A percentile compares a stretch with the other conserved stretches of the same genome.
Evolutionary conservation across 1,139 yeast species (phyloP).

Genomic region (Hyphopichia wangnamkhiaoensis): DNA sequence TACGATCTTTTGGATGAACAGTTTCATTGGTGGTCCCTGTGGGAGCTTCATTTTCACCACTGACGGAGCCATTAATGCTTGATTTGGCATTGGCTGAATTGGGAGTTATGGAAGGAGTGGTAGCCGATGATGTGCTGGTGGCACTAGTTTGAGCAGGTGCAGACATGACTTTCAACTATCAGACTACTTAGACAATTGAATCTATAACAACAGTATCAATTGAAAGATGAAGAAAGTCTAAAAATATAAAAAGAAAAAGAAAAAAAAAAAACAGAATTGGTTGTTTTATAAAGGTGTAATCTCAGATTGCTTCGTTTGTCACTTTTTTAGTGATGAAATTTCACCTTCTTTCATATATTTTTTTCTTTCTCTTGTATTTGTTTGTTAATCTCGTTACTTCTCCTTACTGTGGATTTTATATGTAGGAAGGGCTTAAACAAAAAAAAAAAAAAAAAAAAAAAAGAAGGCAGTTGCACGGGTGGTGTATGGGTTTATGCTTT

Average conservation of each 20-base stretch:
- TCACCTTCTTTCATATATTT: neutral
- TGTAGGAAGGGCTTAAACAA: too few species aligned
- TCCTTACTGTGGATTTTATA: too few species aligned
- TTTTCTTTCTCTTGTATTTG: neutral
- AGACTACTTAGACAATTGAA: too few species aligned
- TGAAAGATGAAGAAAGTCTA: too few species aligned
- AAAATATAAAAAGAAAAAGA: neutral
- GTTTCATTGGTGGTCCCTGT: constrained; percentile 21
- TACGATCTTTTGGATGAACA: constrained; percentile 25
- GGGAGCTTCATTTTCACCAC: constrained; percentile 2
- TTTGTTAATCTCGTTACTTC: too few species aligned
- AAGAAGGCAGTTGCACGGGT: too few species aligned
- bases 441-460: too few species aligned
- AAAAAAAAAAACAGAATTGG: neutral
- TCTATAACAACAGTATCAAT: too few species aligned
- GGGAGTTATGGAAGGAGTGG: neutral
- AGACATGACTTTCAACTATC: neutral
- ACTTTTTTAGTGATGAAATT: neutral
- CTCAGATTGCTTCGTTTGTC: constrained; percentile 1
- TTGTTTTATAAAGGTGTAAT: neutral
- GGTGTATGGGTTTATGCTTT: too few species aligned
- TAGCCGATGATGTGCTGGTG: neutral
- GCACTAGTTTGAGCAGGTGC: neutral
- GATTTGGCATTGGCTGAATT: neutral
- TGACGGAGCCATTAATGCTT: neutral